A percentile compares a stretch with the other conserved stretches of the same genome.
Evolutionary conservation across 345 rosid species (phyloP).

Genomic region (Corchorus olitorius): DNA sequence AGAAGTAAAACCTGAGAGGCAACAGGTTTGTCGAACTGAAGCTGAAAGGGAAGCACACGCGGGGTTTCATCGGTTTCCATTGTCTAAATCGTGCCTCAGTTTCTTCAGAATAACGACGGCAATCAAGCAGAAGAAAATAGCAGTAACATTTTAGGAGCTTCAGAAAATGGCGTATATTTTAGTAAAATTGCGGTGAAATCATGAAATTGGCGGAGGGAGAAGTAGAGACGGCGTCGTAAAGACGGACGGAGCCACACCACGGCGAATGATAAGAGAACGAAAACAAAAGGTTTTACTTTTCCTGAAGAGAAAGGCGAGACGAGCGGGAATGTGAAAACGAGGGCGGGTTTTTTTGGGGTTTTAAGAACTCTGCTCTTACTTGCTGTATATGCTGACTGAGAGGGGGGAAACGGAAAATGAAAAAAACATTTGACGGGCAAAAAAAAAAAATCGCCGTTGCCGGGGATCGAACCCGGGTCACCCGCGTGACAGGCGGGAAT

Average conservation of each 20-base stretch:
- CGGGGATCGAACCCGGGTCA: conserved; percentile 97
- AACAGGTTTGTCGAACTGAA: conserved; percentile 78
- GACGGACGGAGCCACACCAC: not conserved
- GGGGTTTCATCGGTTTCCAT: conserved; percentile 77
- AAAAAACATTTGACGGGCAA: too few species aligned
- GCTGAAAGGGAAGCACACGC: conserved; percentile 69
- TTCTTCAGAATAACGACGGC: not conserved
- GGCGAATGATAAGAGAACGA: too few species aligned
- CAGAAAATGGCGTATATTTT: not conserved
- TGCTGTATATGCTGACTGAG: not conserved
- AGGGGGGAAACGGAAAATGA: not conserved
- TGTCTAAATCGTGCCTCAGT: conserved; percentile 11
- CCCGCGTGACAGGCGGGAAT: conserved; percentile 98
- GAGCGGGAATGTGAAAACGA: not conserved
- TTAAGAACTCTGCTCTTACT: not conserved
- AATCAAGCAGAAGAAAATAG: not conserved
- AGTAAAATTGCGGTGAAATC: not conserved
- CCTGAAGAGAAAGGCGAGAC: not conserved
- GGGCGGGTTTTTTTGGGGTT: not conserved
- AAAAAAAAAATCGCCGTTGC: conserved; percentile 51
- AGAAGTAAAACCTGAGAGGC: conserved; percentile 63
- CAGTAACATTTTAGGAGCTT: not conserved
- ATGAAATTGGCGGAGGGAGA: not conserved
- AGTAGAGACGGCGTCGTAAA: not conserved
- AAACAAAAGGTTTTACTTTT: not conserved